A percentile compares a stretch with the other conserved stretches of the same genome.
These are phyloP conservation scores for Petunia secreta DNA, from an alignment of 257 asterid species.

Conservation along the genomic window DNA sequence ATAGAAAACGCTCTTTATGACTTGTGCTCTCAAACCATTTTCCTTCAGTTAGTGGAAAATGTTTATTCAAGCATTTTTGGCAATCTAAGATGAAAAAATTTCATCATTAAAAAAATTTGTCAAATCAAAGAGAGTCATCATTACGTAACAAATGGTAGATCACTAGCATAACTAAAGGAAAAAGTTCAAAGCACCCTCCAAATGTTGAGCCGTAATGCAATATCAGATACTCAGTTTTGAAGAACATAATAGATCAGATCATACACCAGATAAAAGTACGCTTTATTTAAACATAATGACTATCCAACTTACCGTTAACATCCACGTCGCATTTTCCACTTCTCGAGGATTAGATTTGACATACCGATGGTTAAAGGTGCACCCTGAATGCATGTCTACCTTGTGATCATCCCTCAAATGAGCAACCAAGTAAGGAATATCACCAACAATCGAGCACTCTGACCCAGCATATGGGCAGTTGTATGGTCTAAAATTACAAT, in stretches of 20 bases:
- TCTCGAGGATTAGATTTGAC: constrained; percentile 63
- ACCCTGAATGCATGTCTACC: constrained; percentile 69
- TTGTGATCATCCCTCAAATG: constrained; percentile 61
- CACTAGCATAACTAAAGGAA: background rate
- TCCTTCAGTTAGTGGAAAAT: background rate
- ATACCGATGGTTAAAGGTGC: constrained; percentile 63
- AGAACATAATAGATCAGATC: background rate
- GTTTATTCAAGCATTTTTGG: background rate
- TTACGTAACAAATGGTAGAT: background rate
- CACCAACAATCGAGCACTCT: constrained; percentile 56
- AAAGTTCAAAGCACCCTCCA: background rate
- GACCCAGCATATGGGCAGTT: constrained; percentile 65
- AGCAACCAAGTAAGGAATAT: constrained; percentile 45
- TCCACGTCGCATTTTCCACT: constrained; percentile 67
- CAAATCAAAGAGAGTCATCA: background rate
- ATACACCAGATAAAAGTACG: background rate
- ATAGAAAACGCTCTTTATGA: background rate
- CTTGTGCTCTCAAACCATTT: background rate
- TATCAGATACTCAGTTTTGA: background rate
- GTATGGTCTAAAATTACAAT: constrained; percentile 59
- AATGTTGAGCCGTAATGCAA: background rate
- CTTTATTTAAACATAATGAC: background rate
- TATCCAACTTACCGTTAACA: constrained; percentile 53
- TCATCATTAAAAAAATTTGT: background rate
- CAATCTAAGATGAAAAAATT: background rate